Base-by-base conservation (phyloP, 2,329 filamentous ascomycete genomes). In the Paramyrothecium sp. region DNA sequence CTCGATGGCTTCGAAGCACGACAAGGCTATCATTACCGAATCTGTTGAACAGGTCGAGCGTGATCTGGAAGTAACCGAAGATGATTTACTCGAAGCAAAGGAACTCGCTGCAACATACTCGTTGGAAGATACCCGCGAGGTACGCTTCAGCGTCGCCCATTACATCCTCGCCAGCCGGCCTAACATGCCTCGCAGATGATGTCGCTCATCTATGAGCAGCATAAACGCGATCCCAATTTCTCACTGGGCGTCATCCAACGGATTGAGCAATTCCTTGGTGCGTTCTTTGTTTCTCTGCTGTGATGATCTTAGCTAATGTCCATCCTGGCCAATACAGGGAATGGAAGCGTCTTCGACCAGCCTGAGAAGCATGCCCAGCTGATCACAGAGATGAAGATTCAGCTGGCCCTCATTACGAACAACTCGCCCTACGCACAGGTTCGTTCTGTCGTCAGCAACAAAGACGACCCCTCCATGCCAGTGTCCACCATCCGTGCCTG, bases 401-500 rank as follows among this genome's bases (percentile, higher is more conserved):
- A 83, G 63, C 75, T 79, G 0, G 77, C 80, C 1, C 71, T 83
- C 34, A 79, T 83, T 59, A 79, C 74, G 22, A 80, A 79, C 63
- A 80, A 83, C 67, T 82, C 78, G 11, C 83, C 83, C 1, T 85
- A 85, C 61, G 74, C 82, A 22, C 80, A 84, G 64, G 81, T 83
- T 5, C 78, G 81, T 19, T 77, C 81, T 10, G 79, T 83, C 2
- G 80, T 83, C 17, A 78, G 80, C 63, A 83, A 84, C 62, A 77
- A 80, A 34, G 83, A 85, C 57, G 77, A 83, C 59, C 77, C 80
- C 0, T 63, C 56, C 8, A 69, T 74, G 23, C 82, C 81, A 10
- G 33, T 38, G 16, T 38, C 33, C 33, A 85, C 83, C 0, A 76
- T 85, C 20, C 77, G 82, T 0, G 76, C 78, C 11, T 84, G 81